Evolutionary conservation across 2,329 filamentous ascomycete species (phyloP).

Genomic region (Exserohilum rostratum): DNA sequence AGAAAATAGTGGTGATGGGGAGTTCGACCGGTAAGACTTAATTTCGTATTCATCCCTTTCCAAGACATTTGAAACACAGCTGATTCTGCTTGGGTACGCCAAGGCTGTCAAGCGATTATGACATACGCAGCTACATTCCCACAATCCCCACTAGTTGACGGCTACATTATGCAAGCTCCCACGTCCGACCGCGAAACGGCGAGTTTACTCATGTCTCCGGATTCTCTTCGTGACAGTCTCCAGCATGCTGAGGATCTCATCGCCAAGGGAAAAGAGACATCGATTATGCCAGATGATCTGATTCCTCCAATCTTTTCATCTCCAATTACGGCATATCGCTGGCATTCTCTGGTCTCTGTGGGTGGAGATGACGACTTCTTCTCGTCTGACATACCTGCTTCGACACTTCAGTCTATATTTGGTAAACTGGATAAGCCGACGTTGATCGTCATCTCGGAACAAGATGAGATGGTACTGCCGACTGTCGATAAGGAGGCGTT

Average conservation of each 20-base stretch:
- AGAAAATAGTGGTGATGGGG: not conserved
- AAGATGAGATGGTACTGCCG: constrained; percentile 24
- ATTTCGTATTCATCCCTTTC: not conserved
- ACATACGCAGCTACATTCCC: constrained; percentile 10
- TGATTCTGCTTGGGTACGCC: not conserved
- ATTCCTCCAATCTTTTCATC: constrained; percentile 18
- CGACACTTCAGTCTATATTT: not conserved
- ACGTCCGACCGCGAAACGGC: constrained; percentile 26
- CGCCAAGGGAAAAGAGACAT: constrained; percentile 4
- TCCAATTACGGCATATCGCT: constrained; percentile 25
- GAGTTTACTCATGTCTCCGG: constrained; percentile 17
- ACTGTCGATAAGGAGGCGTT: constrained; percentile 14
- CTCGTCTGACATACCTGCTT: constrained; percentile 14
- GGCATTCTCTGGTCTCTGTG: constrained; percentile 19
- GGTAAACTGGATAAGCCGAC: constrained; percentile 15
- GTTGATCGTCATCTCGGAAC: constrained; percentile 17
- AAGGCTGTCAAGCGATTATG: constrained; percentile 21
- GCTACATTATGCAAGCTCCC: constrained; percentile 24
- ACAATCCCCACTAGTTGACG: constrained; percentile 2
- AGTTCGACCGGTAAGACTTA: constrained; percentile 2
- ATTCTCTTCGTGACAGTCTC: constrained; percentile 8
- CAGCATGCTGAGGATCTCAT: constrained; percentile 14
- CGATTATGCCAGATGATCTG: constrained; percentile 12
- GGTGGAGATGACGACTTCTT: constrained; percentile 30
- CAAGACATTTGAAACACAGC: not conserved